Conservation (phyloP, 2,329 filamentous ascomycete species). For the Trichoderma arundinaceum region DNA sequence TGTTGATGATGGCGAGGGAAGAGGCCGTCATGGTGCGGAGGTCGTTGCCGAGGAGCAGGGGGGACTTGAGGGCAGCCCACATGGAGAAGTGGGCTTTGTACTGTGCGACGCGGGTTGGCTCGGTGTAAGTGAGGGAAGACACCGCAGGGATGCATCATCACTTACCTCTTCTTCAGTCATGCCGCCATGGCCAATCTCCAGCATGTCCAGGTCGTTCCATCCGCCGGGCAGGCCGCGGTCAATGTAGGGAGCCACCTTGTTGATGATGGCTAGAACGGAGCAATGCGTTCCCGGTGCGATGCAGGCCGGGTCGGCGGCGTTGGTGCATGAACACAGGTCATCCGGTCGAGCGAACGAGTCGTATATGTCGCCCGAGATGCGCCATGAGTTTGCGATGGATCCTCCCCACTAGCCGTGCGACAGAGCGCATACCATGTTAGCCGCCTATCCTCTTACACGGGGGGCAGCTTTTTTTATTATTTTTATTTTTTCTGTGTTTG, state of each 20-base stretch:
- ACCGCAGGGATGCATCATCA: too few relatives aligned
- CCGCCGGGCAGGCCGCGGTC: slow-evolving; percentile 27
- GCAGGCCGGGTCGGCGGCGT: slow-evolving; percentile 28
- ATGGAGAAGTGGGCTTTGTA: slow-evolving; percentile 49
- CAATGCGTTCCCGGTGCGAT: slow-evolving; percentile 29
- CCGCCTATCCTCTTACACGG: background rate
- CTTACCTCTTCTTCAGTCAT: slow-evolving; percentile 30
- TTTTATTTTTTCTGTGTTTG: background rate
- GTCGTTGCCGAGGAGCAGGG: slow-evolving; percentile 51
- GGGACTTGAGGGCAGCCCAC: slow-evolving; percentile 54
- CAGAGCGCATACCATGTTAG: background rate
- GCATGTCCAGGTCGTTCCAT: slow-evolving; percentile 31
- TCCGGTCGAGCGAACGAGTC: slow-evolving; percentile 40
- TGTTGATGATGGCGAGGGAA: slow-evolving; percentile 36
- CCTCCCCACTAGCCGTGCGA: slow-evolving; percentile 18
- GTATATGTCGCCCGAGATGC: slow-evolving; percentile 45
- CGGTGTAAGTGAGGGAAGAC: slow-evolving; percentile 1
- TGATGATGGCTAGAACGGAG: slow-evolving; percentile 29
- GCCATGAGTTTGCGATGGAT: slow-evolving; percentile 41
- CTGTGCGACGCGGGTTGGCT: background rate
- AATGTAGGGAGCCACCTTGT: slow-evolving; percentile 29
- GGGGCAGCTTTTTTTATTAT: background rate
- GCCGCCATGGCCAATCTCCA: slow-evolving; percentile 30
- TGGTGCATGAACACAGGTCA: slow-evolving; percentile 28
- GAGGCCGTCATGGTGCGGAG: slow-evolving; percentile 39